A percentile compares a stretch with the other conserved stretches of the same genome.
Conservation (phyloP, 116 monocot species). For the Posidonia oceanica region DNA sequence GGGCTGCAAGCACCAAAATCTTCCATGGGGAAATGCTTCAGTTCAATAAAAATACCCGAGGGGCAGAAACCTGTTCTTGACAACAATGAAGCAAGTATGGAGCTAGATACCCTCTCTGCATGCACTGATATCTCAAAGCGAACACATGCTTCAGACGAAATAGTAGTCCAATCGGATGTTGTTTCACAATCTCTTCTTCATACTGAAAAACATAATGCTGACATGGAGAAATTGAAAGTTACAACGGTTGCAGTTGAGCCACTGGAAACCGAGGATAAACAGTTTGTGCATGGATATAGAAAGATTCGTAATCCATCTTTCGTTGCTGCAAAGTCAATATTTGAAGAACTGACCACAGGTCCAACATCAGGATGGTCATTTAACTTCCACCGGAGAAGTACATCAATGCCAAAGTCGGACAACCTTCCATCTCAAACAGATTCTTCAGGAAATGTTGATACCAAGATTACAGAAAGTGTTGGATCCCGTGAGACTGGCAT, state of each 20-base stretch:
- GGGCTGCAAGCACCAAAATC: constrained; percentile 6
- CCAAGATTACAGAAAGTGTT: constrained; percentile 11
- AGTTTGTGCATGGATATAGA: constrained; percentile 15
- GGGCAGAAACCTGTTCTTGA: not conserved
- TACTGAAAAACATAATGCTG: no score
- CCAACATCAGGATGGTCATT: constrained; percentile 14
- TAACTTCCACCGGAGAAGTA: constrained; percentile 12
- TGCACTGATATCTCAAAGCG: not conserved
- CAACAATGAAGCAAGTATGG: not conserved
- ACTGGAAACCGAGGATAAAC: constrained; percentile 27
- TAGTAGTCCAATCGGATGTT: not conserved
- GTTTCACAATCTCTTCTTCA: no score
- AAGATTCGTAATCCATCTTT: constrained; percentile 46
- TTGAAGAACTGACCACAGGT: constrained; percentile 48
- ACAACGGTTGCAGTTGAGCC: not conserved
- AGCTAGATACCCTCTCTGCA: not conserved
- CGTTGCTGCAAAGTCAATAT: constrained; percentile 56
- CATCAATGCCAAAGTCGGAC: constrained; percentile 19
- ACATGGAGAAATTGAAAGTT: not conserved
- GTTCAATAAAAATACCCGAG: constrained; percentile 2
- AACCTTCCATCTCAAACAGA: constrained; percentile 14
- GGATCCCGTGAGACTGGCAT: no score
- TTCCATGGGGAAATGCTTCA: constrained; percentile 5
- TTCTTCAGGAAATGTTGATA: constrained; percentile 12
- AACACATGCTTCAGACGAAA: not conserved